Base-by-base conservation (phyloP, 805 yeast species). In the Saccharomyces mikatae region DNA sequence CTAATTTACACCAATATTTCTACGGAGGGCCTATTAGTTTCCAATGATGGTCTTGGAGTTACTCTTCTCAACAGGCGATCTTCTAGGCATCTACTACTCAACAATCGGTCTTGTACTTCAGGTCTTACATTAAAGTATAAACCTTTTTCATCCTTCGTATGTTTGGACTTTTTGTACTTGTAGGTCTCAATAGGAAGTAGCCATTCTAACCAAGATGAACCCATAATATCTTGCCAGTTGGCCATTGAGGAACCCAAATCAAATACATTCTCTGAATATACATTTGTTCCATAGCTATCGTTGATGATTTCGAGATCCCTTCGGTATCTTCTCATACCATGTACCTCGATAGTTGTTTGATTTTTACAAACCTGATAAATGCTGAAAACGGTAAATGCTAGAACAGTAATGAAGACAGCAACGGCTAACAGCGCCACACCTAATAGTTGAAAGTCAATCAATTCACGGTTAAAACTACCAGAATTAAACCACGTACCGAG, bases 261-360 rank as follows among this genome's bases (percentile, higher is more conserved):
- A 69, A 83, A 94, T 3, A 89, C 74, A 68, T 92, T 88, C 1
- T 86, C 89, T 6, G 76, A 58, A 6, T 73, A 68, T 50, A 71
- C 65, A 41, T 76, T 84, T 63, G 74, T 69, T 51, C 66, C 69
- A 8, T 78, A 66, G 62, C 74, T 76, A 22, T 74, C 65, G 60
- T 70, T 73, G 46, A 76, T 52, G 6, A 71, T 59, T 41, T 67
- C 65, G 28, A 71, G 58, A 49, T 75, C 78, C 46, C 74, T 69
- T 52, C 76, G 67, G 58, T 75, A 76, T 60, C 85, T 74, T 49
- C 77, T 74, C 31, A 65, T 63, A 46, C 84, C 88, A 63, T 80
- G 83, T 56, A 83, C 74, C 70, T 94, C 99, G 27, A 92, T 77
- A 0, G 98, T 92, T 3, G 97, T 91, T 56, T 75, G 72, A 71